Conservation (phyloP, 345 rosid species). For the Aquilaria sinensis region DNA sequence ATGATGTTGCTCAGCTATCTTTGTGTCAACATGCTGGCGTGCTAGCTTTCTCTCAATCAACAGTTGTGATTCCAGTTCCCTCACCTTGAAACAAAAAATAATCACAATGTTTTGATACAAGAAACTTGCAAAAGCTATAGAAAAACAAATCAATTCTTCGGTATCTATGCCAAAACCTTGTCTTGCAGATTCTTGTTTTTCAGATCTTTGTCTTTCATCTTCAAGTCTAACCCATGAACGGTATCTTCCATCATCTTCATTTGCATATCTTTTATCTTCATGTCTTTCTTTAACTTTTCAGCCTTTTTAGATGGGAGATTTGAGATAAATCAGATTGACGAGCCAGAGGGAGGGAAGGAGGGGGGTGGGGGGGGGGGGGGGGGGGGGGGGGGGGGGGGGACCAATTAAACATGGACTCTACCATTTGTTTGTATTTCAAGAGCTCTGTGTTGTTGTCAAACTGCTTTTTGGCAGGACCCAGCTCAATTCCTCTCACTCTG, state of each 20-base stretch:
- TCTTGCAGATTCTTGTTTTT: slow-evolving; percentile 76
- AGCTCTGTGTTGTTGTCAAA: slow-evolving; percentile 64
- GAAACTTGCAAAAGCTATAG: neutral
- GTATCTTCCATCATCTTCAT: slow-evolving; percentile 88
- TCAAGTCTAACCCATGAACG: slow-evolving; percentile 52
- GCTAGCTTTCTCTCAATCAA: slow-evolving; percentile 91
- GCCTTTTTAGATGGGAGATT: slow-evolving; percentile 25
- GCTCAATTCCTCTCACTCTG: slow-evolving; percentile 91
- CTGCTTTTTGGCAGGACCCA: slow-evolving; percentile 89
- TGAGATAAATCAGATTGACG: neutral
- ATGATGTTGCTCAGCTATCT: slow-evolving; percentile 68
- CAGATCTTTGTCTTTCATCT: slow-evolving; percentile 73
- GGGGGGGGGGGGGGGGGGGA: no score
- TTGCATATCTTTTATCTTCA: slow-evolving; percentile 82
- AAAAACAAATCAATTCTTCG: neutral
- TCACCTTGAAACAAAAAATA: slow-evolving; percentile 39
- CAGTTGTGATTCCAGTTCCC: slow-evolving; percentile 87
- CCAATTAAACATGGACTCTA: slow-evolving; percentile 15
- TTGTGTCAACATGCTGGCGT: slow-evolving; percentile 89
- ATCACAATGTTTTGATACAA: neutral
- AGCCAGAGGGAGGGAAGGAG: neutral
- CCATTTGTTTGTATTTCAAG: slow-evolving; percentile 83
- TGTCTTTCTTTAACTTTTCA: slow-evolving; percentile 80
- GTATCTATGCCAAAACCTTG: slow-evolving; percentile 38
- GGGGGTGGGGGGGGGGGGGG: no score